Conservation (phyloP, 2,329 filamentous ascomycete species). For the Aspergillus sojae region DNA sequence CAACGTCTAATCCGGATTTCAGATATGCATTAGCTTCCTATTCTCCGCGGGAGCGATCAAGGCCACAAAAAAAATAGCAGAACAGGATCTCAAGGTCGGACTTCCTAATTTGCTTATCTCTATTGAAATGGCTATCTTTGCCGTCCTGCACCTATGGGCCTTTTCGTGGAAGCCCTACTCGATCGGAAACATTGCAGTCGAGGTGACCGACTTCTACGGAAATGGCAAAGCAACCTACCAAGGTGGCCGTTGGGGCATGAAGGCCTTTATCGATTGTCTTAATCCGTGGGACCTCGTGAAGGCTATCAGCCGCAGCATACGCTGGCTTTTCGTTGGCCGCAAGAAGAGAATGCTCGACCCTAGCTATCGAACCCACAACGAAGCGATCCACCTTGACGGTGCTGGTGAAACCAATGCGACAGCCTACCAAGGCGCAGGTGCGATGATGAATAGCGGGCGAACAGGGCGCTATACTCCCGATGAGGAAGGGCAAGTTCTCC, state of each 20-base stretch:
- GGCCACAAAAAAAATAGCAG: constrained; percentile 63
- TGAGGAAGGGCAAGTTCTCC: constrained; percentile 43
- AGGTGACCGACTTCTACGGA: constrained; percentile 44
- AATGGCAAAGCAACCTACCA: constrained; percentile 57
- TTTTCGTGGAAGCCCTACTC: constrained; percentile 77
- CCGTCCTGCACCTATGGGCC: constrained; percentile 77
- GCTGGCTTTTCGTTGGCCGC: constrained; percentile 78
- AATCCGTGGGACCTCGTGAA: constrained; percentile 85
- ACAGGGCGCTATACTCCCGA: constrained; percentile 30
- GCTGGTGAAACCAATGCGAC: constrained; percentile 25
- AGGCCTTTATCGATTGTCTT: constrained; percentile 70
- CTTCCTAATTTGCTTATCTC: constrained; percentile 78
- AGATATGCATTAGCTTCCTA: constrained; percentile 63
- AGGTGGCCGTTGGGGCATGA: constrained; percentile 66
- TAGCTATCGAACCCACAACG: constrained; percentile 39
- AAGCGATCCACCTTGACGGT: constrained; percentile 33
- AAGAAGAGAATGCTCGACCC: constrained; percentile 50
- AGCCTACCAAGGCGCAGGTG: constrained; percentile 31
- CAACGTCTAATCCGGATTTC: background rate
- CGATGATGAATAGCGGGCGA: constrained; percentile 26
- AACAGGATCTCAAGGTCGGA: constrained; percentile 77
- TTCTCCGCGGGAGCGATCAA: constrained; percentile 66
- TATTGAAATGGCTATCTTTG: constrained; percentile 82
- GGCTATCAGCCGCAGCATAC: constrained; percentile 73
- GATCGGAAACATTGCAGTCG: constrained; percentile 46